Evolutionary conservation across 768 basidiomycete genomes (phyloP).

Genomic region (Mycena belliarum): DNA sequence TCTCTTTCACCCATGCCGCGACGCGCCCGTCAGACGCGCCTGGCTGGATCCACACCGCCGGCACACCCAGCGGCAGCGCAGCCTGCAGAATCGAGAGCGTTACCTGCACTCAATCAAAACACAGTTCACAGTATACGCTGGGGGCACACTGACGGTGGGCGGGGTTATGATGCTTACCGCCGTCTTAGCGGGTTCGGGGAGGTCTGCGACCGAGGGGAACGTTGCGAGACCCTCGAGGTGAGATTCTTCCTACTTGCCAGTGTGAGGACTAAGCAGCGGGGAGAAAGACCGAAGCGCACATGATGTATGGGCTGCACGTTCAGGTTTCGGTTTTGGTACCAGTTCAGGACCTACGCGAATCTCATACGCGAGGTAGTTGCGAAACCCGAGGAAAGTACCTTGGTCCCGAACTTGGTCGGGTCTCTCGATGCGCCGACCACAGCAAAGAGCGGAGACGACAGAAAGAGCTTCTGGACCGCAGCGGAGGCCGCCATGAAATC

Average conservation of each 20-base stretch:
- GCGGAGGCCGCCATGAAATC: background rate
- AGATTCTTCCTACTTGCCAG: conserved; percentile 54
- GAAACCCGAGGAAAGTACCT: conserved; percentile 36
- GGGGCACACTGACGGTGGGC: conserved; percentile 55
- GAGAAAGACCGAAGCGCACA: conserved; percentile 39
- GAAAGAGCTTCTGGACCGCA: conserved; percentile 55
- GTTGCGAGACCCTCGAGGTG: conserved; percentile 69
- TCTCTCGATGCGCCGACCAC: conserved; percentile 86
- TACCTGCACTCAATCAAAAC: conserved; percentile 42
- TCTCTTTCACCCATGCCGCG: conserved; percentile 62
- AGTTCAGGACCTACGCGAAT: conserved; percentile 63
- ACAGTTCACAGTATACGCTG: too few species aligned
- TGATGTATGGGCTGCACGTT: conserved; percentile 75
- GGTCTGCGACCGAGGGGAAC: conserved; percentile 53
- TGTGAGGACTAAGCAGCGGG: background rate
- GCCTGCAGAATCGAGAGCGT: conserved; percentile 68
- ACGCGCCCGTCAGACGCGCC: conserved; percentile 77
- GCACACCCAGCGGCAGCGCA: conserved; percentile 63
- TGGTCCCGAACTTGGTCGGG: conserved; percentile 76
- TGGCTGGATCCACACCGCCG: conserved; percentile 87
- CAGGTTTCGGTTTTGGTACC: conserved; percentile 65
- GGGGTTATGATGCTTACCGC: conserved; percentile 81
- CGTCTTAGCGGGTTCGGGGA: conserved; percentile 63
- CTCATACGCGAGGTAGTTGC: background rate
- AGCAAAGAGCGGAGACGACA: conserved; percentile 65